Base-by-base conservation (phyloP, 768 basidiomycete species). In the Pleurotus eryngii region DNA sequence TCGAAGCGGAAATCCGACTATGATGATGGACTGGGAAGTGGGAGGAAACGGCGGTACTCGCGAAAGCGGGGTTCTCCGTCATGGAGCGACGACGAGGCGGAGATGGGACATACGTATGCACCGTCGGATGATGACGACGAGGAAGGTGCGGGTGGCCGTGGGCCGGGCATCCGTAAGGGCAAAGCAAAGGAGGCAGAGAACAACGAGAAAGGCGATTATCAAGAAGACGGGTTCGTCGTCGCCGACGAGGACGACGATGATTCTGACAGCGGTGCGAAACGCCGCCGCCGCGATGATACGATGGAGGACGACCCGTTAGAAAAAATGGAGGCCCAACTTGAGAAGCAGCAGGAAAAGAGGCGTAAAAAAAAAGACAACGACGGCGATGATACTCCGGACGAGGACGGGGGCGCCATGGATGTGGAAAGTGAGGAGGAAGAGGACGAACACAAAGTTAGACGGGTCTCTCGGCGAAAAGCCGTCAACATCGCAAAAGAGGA, bases 141-240 rank as follows among this genome's bases (percentile, higher is more conserved):
- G 0, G 71, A 74, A 20, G 68, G 65, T 12, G 55, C 58, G n/a
- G 68, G 72, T 7, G 53, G 48, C 9, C 61, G 68, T 47, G 60
- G 66, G 22, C 74, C 75, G n/a, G 38, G 49, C 30, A 68, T 72
- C 7, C 74, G 74, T 48, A 80, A 76, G 56, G 63, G 67, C 55
- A 81, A 84, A 69, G 74, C 79, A 61, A 81, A 81, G 67, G 72
- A 74, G n/a, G 76, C 77, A 11, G 80, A 80, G 55, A 81, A 79
- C 54, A 77, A 83, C 43, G 76, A 77, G 4, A 83, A 82, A 18
- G 88, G 76, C 49, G 77, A 91, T 43, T 93, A 93, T 62, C 87
- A 90, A 67, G 84, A 87, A 57, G 91, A 94, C 66, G 91, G 91
- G 64, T 94, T 94, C 64, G 76, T 94, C 26, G 92, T 92, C 9